Evolutionary conservation across 1,284 basidiomycete genomes (phyloP).

Genomic region (Chalciporus piperatoides): DNA sequence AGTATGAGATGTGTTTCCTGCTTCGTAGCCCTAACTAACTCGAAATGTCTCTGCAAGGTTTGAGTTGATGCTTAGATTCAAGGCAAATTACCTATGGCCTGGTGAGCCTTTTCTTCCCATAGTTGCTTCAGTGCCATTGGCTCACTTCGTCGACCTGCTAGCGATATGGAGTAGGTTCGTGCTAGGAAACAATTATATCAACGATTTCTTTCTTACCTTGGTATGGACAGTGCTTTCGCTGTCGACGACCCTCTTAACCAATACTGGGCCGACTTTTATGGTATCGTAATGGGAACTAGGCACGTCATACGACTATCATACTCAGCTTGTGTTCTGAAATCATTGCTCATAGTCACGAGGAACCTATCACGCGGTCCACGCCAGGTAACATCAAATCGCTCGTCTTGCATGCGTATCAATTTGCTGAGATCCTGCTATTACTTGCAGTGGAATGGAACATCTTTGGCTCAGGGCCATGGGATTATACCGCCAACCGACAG

Average conservation of each 20-base stretch:
- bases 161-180: slow-evolving; percentile 25
- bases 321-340: background rate
- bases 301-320: slow-evolving; percentile 11
- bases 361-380: slow-evolving; percentile 58
- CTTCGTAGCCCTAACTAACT: background rate
- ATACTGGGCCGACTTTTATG: slow-evolving; percentile 47
- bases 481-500: background rate
- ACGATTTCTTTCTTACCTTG: slow-evolving; percentile 40
- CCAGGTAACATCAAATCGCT: background rate
- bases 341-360: slow-evolving; percentile 47
- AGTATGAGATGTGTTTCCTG: background rate
- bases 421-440: background rate
- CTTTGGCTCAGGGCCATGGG: background rate
- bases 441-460: slow-evolving; percentile 4
- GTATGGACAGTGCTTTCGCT: slow-evolving; percentile 51
- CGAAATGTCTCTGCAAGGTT: background rate
- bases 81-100: slow-evolving; percentile 1
- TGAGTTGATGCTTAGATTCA: background rate
- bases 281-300: slow-evolving; percentile 64
- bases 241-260: slow-evolving; percentile 62
- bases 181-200: slow-evolving; percentile 21
- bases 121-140: background rate
- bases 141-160: background rate
- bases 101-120: background rate
- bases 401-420: background rate